A percentile compares a stretch with the other conserved stretches of the same genome.
These are phyloP conservation scores for Pseudomassariella vexata DNA, from an alignment of 2,329 filamentous ascomycete species.

Conservation along the genomic window DNA sequence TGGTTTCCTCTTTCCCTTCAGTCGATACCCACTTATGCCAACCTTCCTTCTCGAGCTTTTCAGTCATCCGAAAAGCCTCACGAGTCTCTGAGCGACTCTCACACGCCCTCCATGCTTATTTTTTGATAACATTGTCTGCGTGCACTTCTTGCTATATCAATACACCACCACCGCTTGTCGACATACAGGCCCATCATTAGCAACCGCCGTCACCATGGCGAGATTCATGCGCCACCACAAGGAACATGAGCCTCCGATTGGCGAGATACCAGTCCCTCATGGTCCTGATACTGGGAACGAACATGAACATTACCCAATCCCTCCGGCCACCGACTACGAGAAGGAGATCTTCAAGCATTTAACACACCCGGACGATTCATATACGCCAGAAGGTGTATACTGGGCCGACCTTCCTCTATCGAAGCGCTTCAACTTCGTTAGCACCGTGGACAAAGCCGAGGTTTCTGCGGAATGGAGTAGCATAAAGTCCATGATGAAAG, in stretches of 20 bases:
- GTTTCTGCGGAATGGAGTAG: conserved; percentile 58
- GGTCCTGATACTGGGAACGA: conserved; percentile 44
- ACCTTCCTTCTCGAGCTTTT: no score
- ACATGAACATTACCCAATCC: conserved; percentile 38
- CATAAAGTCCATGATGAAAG: conserved; percentile 77
- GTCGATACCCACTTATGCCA: no score
- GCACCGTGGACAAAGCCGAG: conserved; percentile 66
- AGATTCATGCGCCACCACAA: conserved; percentile 30
- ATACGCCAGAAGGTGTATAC: conserved; percentile 76
- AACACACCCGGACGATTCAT: conserved; percentile 83
- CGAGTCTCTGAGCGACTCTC: no score
- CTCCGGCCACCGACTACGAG: conserved; percentile 41
- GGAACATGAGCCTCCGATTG: conserved; percentile 36
- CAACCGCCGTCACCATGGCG: no score
- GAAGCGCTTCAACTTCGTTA: conserved; percentile 71
- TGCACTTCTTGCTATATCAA: no score
- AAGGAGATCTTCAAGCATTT: conserved; percentile 67
- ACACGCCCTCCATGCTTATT: no score
- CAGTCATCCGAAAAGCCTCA: no score
- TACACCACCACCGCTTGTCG: no score
- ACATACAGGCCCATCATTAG: no score
- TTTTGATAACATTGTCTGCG: no score
- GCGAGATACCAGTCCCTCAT: conserved; percentile 52
- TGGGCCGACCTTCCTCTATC: conserved; percentile 80
- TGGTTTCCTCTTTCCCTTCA: no score